Conservation (phyloP, 2,329 filamentous ascomycete genomes). For the Sporothrix euskadiensis region DNA sequence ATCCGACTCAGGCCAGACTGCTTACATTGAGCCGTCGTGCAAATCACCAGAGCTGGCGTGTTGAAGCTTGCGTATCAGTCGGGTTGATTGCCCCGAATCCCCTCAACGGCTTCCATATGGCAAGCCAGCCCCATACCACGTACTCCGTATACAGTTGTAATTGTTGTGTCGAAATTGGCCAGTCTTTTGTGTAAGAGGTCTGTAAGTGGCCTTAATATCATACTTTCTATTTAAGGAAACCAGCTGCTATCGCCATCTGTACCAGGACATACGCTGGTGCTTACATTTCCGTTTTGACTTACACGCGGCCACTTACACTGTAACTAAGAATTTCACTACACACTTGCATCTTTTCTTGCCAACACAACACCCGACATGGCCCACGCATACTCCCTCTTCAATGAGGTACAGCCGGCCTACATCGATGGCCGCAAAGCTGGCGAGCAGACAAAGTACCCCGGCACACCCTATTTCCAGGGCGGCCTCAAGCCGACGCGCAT, state of each 20-base stretch:
- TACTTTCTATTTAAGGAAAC: slow-evolving; percentile 14
- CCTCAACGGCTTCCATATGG: not conserved
- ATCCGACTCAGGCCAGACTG: not conserved
- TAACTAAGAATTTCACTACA: not conserved
- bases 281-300: not conserved
- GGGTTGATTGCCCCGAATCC: slow-evolving; percentile 26
- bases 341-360: not conserved
- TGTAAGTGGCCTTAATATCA: not conserved
- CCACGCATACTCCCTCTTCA: slow-evolving; percentile 33
- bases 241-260: not conserved
- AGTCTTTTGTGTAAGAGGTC: slow-evolving; percentile 5
- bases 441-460: slow-evolving; percentile 33
- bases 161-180: not conserved
- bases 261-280: not conserved
- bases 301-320: not conserved
- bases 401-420: slow-evolving; percentile 33
- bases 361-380: slow-evolving; percentile 29
- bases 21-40: not conserved
- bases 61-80: slow-evolving; percentile 1
- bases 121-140: not conserved
- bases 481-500: slow-evolving; percentile 32
- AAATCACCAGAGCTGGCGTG: not conserved
- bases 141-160: not conserved
- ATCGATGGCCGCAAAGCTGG: slow-evolving; percentile 30
- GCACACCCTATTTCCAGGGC: slow-evolving; percentile 32